These are phyloP conservation scores for Pyrus bretschneideri DNA, from an alignment of 306 rosid genomes.

Conservation along the genomic window DNA sequence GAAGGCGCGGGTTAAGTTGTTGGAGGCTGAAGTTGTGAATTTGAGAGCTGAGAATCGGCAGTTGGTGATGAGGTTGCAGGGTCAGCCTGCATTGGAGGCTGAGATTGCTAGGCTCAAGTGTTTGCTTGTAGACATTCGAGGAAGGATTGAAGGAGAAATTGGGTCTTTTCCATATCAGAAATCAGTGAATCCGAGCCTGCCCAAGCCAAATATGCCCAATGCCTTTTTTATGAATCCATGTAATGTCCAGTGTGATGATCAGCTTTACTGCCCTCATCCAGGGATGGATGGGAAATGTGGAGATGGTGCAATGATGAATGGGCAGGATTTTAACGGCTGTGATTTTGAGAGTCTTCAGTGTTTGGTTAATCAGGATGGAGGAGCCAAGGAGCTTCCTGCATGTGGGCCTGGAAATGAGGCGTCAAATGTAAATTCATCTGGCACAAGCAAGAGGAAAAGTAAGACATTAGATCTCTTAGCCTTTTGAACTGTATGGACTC, in stretches of 20 bases:
- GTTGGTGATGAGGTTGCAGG: constrained; percentile 76
- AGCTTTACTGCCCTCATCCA: constrained; percentile 58
- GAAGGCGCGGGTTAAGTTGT: constrained; percentile 74
- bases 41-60: constrained; percentile 78
- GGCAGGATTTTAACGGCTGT: constrained; percentile 55
- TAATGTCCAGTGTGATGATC: constrained; percentile 77
- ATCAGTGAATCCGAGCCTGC: constrained; percentile 32
- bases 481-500: background rate
- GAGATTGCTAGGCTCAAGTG: constrained; percentile 90
- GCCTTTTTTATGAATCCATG: constrained; percentile 79
- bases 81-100: constrained; percentile 84
- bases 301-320: constrained; percentile 36
- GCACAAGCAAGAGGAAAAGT: constrained; percentile 62
- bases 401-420: constrained; percentile 47
- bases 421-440: constrained; percentile 36
- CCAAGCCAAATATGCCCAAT: constrained; percentile 26
- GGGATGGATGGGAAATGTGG: constrained; percentile 49
- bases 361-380: constrained; percentile 51
- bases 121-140: constrained; percentile 93
- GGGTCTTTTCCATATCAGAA: constrained; percentile 89
- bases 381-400: constrained; percentile 45
- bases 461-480: background rate
- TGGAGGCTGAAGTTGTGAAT: constrained; percentile 87
- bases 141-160: constrained; percentile 95
- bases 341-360: constrained; percentile 82